phyloP scores from a whole-genome alignment of 306 rosid species.

The Prunus mira region DNA sequence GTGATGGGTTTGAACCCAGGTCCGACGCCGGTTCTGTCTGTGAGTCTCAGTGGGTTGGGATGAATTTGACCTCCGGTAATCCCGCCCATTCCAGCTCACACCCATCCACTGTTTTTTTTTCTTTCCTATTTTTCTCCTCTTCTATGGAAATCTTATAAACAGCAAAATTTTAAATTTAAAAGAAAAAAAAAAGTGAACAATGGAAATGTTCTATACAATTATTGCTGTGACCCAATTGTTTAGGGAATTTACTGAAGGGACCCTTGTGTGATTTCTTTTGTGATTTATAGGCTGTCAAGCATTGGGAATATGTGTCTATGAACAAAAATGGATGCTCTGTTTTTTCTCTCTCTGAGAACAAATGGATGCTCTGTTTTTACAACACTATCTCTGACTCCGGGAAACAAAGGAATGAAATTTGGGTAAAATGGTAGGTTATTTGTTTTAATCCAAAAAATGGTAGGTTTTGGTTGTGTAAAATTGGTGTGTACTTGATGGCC shows the following conservation, averaged over 20 bases:
- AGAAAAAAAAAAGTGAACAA: too few relatives aligned
- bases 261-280: not conserved
- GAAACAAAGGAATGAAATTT: not conserved
- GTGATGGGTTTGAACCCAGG: not conserved
- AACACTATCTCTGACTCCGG: not conserved
- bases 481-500: not conserved
- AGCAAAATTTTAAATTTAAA: not conserved
- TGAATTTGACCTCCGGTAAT: slow-evolving; percentile 44
- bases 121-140: not conserved
- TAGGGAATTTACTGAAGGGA: slow-evolving; percentile 13
- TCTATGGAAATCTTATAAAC: not conserved
- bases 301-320: not conserved
- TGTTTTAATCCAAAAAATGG: not conserved
- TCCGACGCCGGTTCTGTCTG: slow-evolving; percentile 36
- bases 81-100: slow-evolving; percentile 51
- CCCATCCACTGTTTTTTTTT: not conserved
- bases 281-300: slow-evolving; percentile 15
- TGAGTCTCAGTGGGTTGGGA: not conserved
- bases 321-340: not conserved
- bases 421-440: slow-evolving; percentile 1
- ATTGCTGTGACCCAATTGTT: slow-evolving; percentile 8
- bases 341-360: not conserved
- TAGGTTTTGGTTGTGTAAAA: not conserved
- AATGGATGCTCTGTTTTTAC: not conserved
- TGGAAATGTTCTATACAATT: not conserved